phyloP scores from a whole-genome alignment of 352 stramenopile genomes.

The Phytophthora cactorum region DNA sequence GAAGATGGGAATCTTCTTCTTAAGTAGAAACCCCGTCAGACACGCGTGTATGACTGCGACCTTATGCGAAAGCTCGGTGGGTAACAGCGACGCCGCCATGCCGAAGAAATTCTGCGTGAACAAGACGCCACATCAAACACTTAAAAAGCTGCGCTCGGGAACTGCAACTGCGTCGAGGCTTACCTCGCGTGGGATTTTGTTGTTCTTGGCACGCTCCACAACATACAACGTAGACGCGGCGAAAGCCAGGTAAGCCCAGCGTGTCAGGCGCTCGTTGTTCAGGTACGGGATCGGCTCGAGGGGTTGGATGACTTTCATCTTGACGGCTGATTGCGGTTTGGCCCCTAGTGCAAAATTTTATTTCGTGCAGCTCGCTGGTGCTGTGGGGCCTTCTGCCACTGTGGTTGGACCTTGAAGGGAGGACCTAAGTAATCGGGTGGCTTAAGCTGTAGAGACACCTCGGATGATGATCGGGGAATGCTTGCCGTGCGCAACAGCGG shows the following conservation, averaged over 20 bases:
- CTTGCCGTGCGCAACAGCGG: constrained; percentile 15
- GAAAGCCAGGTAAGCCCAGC: constrained; percentile 52
- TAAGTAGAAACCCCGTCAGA: constrained; percentile 42
- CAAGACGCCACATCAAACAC: not conserved
- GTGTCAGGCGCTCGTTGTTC: constrained; percentile 39
- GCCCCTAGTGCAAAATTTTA: not conserved
- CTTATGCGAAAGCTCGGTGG: constrained; percentile 62
- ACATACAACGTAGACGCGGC: constrained; percentile 47
- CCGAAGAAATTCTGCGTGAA: constrained; percentile 47
- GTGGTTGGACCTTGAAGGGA: constrained; percentile 25
- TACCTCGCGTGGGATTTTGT: constrained; percentile 50
- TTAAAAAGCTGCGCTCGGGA: constrained; percentile 10
- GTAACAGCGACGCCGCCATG: constrained; percentile 48
- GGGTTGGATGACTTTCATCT: constrained; percentile 42
- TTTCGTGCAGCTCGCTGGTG: not conserved
- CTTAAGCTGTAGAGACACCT: not conserved
- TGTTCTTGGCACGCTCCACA: constrained; percentile 47
- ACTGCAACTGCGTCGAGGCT: not conserved
- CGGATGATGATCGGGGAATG: constrained; percentile 18
- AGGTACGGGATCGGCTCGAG: constrained; percentile 23
- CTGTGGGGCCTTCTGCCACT: constrained; percentile 4
- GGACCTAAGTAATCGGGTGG: constrained; percentile 19
- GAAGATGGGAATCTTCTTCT: constrained; percentile 57
- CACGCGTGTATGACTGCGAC: constrained; percentile 48
- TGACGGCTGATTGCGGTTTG: not conserved